Evolutionary conservation across 352 stramenopile species (phyloP), one percentile per base, ranked within the genome.

Genomic region (Plasmopara muralis): DNA sequence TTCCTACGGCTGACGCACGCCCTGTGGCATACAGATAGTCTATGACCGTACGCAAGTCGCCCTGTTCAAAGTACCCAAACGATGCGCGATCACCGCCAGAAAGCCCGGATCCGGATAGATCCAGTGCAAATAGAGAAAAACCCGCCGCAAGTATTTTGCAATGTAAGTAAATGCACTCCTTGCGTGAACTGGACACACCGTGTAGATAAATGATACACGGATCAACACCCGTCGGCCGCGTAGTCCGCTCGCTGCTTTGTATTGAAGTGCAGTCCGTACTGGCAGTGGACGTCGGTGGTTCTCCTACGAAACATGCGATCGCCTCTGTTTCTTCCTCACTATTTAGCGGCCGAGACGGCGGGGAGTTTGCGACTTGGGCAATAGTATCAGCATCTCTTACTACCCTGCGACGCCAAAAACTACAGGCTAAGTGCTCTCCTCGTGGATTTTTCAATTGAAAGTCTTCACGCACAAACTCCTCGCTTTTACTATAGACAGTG

Each of bases 161-260:
- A 44, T 71, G 66, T 28, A 91, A 48, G 47, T 91, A 91, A 14
- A 89, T 55, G 31, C 76, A 85, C 60, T 91, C 80, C 51, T 86
- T 83, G 1, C 80, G 63, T 0, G 80, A 91, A 15, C 75, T 87
- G 20, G 80, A 91, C 68, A 91, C 77, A 16, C 80, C 80, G 49
- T 91, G 80, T 33, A 91, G 60, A 51, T 89, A 91, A 13, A 91
- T 43, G 28, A 91, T 74, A 37, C 80, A 91, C 20, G 80, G 77
- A 14, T 60, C 45, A 6, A 64, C 52, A 5, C 30, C 25, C 10
- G 33, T 15, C 0, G 2, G 18, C 6, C 42, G 8, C 2, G 16
- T n/a, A 16, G 45, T 35, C 31, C 44, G 35, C 28, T 60, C 29
- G 34, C 37, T 59, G 33, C 37, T 59, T n/a, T 49, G 55, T 42